These are phyloP conservation scores for Panicum hallii DNA, from an alignment of 202 grass and related monocot genomes.

Conservation along the genomic window DNA sequence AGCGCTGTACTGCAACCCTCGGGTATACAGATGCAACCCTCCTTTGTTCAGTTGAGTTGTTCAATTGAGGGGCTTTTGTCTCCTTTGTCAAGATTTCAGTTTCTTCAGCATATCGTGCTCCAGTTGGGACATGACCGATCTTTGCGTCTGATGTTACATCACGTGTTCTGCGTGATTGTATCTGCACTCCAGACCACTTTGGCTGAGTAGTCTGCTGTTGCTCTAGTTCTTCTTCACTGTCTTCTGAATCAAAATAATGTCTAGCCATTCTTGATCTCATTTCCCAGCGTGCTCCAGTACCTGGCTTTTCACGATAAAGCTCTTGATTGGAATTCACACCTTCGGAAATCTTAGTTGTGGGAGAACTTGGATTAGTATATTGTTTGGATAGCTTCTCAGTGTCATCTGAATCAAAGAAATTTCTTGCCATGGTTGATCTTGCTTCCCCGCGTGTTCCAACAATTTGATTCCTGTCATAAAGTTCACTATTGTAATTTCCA, in stretches of 20 bases:
- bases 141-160: constrained; percentile 49
- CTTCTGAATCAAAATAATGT: constrained; percentile 59
- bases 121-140: constrained; percentile 27
- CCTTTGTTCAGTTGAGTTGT: constrained; percentile 32
- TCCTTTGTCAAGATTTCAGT: constrained; percentile 36
- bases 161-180: constrained; percentile 64
- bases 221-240: constrained; percentile 49
- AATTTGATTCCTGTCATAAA: constrained; percentile 37
- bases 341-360: constrained; percentile 37
- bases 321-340: constrained; percentile 37
- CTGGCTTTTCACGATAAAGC: constrained; percentile 35
- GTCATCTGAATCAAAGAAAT: constrained; percentile 40
- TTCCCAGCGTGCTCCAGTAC: constrained; percentile 32
- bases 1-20: constrained; percentile 43
- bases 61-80: constrained; percentile 29
- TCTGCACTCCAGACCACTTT: constrained; percentile 53
- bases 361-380: constrained; percentile 27
- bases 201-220: constrained; percentile 28
- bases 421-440: constrained; percentile 44
- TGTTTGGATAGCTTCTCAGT: constrained; percentile 22
- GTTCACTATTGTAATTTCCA: constrained; percentile 37
- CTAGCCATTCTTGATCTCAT: constrained; percentile 41
- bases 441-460: constrained; percentile 35
- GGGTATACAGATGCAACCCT: constrained; percentile 33
- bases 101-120: constrained; percentile 27